Evolutionary conservation across 2,329 filamentous ascomycete species (phyloP).

Genomic region (Apiospora koreana): DNA sequence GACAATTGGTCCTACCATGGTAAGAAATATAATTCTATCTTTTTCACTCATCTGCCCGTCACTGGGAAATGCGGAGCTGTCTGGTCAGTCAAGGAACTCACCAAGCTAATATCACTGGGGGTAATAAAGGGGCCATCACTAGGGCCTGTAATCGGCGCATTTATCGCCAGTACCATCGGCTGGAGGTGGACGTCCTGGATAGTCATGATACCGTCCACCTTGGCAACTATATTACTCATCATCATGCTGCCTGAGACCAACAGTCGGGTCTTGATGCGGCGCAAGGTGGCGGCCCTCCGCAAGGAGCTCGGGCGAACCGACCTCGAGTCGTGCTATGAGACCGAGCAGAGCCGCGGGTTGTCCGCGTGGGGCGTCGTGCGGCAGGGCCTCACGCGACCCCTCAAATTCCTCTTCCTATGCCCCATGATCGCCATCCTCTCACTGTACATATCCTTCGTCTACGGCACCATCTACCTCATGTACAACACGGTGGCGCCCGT

Average conservation of each 20-base stretch:
- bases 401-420: constrained; percentile 52
- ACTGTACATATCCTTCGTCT: constrained; percentile 52
- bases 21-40: neutral
- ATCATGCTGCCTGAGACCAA: constrained; percentile 49
- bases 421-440: constrained; percentile 48
- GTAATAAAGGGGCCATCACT: constrained; percentile 12
- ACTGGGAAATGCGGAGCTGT: neutral
- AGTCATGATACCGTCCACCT: constrained; percentile 45
- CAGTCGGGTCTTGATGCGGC: constrained; percentile 50
- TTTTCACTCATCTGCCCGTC: neutral
- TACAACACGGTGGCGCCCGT: constrained; percentile 56
- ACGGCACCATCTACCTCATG: constrained; percentile 54
- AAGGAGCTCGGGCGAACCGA: constrained; percentile 47
- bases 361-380: constrained; percentile 34
- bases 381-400: constrained; percentile 49
- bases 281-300: constrained; percentile 47
- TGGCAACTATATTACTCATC: constrained; percentile 38
- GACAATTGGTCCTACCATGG: constrained; percentile 45
- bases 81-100: neutral
- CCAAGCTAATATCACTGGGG: neutral
- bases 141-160: constrained; percentile 38
- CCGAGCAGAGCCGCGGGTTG: constrained; percentile 19
- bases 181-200: constrained; percentile 58
- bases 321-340: constrained; percentile 48
- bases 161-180: constrained; percentile 48